A percentile compares a stretch with the other conserved stretches of the same genome.
Conservation (phyloP, 371 early-diverging fungal genomes). For the Lichtheimia hyalospora region DNA sequence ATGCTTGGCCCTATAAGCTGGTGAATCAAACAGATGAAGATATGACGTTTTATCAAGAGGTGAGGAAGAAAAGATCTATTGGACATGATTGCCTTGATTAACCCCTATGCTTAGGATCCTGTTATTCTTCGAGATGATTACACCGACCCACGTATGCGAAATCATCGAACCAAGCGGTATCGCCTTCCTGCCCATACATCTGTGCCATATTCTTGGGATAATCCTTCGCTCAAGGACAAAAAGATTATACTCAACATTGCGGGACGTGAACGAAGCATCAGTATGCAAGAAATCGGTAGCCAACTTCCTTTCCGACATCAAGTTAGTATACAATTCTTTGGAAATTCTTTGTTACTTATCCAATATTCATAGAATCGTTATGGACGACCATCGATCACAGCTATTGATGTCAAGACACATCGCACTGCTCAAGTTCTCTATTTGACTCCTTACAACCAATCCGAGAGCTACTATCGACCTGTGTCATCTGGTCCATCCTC, state of each 20-base stretch:
- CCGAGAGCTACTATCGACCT: slow-evolving; percentile 62
- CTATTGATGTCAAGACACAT: slow-evolving; percentile 85
- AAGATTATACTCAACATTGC: slow-evolving; percentile 70
- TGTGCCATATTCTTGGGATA: slow-evolving; percentile 93
- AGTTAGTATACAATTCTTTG: slow-evolving; percentile 21
- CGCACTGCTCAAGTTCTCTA: slow-evolving; percentile 80
- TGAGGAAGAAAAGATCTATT: slow-evolving; percentile 11
- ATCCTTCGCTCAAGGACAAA: slow-evolving; percentile 80
- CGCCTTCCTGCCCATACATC: slow-evolving; percentile 62
- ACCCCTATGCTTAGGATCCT: slow-evolving; percentile 18
- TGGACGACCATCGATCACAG: slow-evolving; percentile 54
- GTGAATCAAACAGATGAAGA: slow-evolving; percentile 84
- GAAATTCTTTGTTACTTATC: too few relatives aligned
- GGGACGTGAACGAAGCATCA: slow-evolving; percentile 76
- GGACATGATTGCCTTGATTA: neutral
- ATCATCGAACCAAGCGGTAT: slow-evolving; percentile 49
- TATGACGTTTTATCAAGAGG: slow-evolving; percentile 81
- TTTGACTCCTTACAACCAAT: slow-evolving; percentile 71
- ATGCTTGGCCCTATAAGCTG: slow-evolving; percentile 91
- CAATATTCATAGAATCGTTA: slow-evolving; percentile 7
- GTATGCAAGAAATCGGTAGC: slow-evolving; percentile 89
- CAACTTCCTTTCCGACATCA: slow-evolving; percentile 81
- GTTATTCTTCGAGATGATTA: slow-evolving; percentile 36
- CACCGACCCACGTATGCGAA: slow-evolving; percentile 18
- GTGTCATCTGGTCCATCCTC: slow-evolving; percentile 18